Percentiles rank a stretch among this genome's conserved stretches.
These are phyloP conservation scores for Maudiozyma turicensis DNA, from an alignment of 805 yeast species.

Conservation along the genomic window DNA sequence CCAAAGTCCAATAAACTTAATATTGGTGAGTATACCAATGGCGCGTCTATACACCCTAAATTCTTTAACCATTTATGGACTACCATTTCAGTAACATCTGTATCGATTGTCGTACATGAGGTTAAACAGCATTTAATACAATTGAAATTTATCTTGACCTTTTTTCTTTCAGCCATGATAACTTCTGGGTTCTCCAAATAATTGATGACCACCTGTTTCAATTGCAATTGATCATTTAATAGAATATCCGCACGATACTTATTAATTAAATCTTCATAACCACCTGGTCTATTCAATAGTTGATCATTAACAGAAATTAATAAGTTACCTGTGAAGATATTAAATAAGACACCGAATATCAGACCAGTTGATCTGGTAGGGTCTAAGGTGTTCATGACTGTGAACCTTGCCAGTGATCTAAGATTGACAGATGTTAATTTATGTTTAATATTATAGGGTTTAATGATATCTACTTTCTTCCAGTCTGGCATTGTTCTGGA, in stretches of 20 bases:
- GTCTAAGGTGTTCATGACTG: constrained; percentile 55
- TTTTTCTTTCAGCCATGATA: constrained; percentile 63
- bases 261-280: constrained; percentile 74
- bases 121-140: constrained; percentile 84
- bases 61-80: constrained; percentile 88
- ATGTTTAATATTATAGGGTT: constrained; percentile 30
- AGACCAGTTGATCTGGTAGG: constrained; percentile 77
- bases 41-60: constrained; percentile 69
- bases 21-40: constrained; percentile 77
- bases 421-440: constrained; percentile 7
- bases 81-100: constrained; percentile 83
- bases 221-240: constrained; percentile 76
- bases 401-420: constrained; percentile 33
- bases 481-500: constrained; percentile 39
- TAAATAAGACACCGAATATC: constrained; percentile 67
- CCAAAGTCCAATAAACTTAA: constrained; percentile 88
- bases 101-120: constrained; percentile 80
- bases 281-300: constrained; percentile 70
- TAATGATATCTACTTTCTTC: constrained; percentile 39
- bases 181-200: constrained; percentile 83
- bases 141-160: constrained; percentile 66
- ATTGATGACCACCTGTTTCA: constrained; percentile 85
- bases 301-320: constrained; percentile 70
- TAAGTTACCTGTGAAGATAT: constrained; percentile 77
- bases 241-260: constrained; percentile 61